These are phyloP conservation scores for Terfezia boudieri DNA, from an alignment of 495 filamentous ascomycete genomes.

Conservation along the genomic window DNA sequence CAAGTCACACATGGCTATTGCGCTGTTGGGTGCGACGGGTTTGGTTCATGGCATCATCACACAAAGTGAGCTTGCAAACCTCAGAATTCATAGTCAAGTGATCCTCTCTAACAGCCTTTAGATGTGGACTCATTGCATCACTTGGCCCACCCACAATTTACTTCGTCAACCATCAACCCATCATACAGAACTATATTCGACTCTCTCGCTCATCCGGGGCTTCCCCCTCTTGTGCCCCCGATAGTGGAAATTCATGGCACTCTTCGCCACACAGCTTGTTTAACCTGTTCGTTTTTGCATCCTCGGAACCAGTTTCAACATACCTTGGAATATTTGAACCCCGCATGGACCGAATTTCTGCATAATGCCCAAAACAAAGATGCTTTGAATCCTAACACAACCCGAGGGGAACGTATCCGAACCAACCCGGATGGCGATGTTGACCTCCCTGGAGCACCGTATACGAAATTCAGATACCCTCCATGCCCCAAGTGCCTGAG, in stretches of 20 bases:
- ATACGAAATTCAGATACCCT: constrained; percentile 77
- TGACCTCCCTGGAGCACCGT: constrained; percentile 69
- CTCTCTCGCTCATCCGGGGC: not conserved
- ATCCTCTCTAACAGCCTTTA: constrained; percentile 2
- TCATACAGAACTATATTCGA: constrained; percentile 21
- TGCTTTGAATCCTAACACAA: constrained; percentile 51
- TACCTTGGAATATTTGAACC: constrained; percentile 58
- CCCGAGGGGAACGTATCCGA: constrained; percentile 38
- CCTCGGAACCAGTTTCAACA: constrained; percentile 51
- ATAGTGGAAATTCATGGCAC: constrained; percentile 71
- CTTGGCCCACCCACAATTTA: constrained; percentile 44
- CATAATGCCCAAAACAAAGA: constrained; percentile 44
- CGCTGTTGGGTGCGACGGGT: constrained; percentile 44
- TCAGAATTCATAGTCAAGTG: not conserved
- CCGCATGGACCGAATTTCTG: constrained; percentile 63
- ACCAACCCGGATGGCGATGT: constrained; percentile 91
- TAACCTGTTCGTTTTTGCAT: constrained; percentile 47
- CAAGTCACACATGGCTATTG: constrained; percentile 51
- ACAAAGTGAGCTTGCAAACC: constrained; percentile 34
- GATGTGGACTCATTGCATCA: constrained; percentile 88
- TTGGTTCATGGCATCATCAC: constrained; percentile 60
- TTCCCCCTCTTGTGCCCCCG: not conserved
- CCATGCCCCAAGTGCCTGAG: constrained; percentile 62
- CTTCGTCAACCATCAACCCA: constrained; percentile 7
- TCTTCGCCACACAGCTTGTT: constrained; percentile 56